Conservation (phyloP, 2,329 filamentous ascomycete species). For the Phoma herbarum region DNA sequence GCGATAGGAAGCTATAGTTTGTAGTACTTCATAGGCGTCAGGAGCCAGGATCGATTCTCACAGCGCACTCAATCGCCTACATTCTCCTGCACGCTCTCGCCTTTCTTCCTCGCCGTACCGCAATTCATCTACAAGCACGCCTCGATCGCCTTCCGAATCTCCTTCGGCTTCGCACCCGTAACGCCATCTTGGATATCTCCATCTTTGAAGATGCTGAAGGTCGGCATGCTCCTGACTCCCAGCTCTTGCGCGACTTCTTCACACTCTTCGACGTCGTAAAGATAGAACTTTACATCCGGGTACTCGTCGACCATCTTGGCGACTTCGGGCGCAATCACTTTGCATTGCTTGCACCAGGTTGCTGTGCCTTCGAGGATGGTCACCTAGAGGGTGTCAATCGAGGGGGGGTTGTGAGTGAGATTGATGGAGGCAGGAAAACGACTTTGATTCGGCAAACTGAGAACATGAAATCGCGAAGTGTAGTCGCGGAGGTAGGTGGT, state of each 20-base stretch:
- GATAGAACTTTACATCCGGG: conserved; percentile 37
- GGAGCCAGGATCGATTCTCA: neutral
- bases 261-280: conserved; percentile 43
- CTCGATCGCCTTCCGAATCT: conserved; percentile 38
- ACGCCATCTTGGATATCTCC: conserved; percentile 40
- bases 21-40: no score
- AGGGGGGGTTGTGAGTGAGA: neutral
- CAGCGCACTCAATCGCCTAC: neutral
- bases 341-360: conserved; percentile 43
- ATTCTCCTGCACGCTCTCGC: neutral
- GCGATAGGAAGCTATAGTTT: no score
- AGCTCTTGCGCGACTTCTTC: conserved; percentile 45
- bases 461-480: neutral
- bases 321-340: conserved; percentile 40
- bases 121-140: conserved; percentile 25
- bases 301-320: conserved; percentile 38
- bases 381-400: conserved; percentile 15
- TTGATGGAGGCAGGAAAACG: neutral
- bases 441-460: neutral
- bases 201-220: conserved; percentile 42
- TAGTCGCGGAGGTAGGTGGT: neutral
- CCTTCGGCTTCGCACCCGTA: conserved; percentile 32
- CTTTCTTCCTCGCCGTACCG: neutral
- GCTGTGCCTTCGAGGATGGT: conserved; percentile 45
- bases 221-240: conserved; percentile 40